phyloP scores from a whole-genome alignment of 2,329 filamentous ascomycete genomes.

The Botrytis paeoniae region DNA sequence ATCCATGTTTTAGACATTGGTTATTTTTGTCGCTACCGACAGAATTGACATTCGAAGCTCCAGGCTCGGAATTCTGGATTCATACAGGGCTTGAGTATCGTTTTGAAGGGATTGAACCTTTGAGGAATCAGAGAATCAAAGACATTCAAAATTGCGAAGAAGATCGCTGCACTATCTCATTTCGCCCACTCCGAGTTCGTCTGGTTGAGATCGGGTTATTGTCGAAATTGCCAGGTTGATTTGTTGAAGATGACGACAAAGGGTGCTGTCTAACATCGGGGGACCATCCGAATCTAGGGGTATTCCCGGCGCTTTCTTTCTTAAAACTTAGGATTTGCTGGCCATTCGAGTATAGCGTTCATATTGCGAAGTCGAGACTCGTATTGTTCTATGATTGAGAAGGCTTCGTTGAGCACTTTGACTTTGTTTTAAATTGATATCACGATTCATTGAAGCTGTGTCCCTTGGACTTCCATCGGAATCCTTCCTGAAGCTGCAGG shows the following conservation, averaged over 20 bases:
- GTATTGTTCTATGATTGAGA: neutral
- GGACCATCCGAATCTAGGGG: constrained; percentile 3
- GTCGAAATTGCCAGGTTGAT: neutral
- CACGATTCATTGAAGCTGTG: neutral
- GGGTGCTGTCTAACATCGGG: constrained; percentile 15
- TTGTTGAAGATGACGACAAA: constrained; percentile 18
- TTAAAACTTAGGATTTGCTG: neutral
- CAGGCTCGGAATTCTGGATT: neutral
- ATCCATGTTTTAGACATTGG: neutral
- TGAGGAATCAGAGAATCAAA: neutral
- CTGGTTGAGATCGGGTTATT: constrained; percentile 1
- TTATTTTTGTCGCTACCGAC: neutral
- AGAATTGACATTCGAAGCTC: neutral
- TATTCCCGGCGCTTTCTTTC: neutral
- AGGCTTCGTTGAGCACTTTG: neutral
- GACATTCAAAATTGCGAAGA: neutral
- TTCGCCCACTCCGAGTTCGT: neutral
- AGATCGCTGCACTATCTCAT: constrained; percentile 8
- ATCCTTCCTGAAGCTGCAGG: no score
- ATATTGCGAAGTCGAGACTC: neutral
- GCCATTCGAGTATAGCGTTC: constrained; percentile 5
- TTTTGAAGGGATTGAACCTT: neutral
- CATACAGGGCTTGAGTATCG: neutral
- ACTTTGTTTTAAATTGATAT: neutral
- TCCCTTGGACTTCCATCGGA: neutral